These are phyloP conservation scores for Naganishia albida DNA, from an alignment of 1,284 basidiomycete species.

Conservation along the genomic window DNA sequence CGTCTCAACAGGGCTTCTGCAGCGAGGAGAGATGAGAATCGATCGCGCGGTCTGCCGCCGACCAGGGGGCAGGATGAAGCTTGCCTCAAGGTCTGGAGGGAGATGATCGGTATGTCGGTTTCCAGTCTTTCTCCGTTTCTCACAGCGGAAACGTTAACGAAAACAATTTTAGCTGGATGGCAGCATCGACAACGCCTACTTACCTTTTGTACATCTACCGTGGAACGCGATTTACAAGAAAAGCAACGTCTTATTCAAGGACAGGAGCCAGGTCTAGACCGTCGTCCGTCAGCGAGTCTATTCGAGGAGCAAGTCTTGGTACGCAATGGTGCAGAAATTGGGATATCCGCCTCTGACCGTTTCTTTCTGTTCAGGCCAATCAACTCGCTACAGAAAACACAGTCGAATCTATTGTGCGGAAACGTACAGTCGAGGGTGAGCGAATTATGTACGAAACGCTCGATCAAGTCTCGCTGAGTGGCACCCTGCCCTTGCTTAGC, in stretches of 20 bases:
- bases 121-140: conserved; percentile 20
- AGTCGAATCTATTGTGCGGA: conserved; percentile 76
- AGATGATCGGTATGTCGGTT: conserved; percentile 69
- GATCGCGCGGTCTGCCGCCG: conserved; percentile 48
- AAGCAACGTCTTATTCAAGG: conserved; percentile 57
- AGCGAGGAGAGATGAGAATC: conserved; percentile 67
- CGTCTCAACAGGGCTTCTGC: conserved; percentile 79
- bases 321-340: conserved; percentile 39
- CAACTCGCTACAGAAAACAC: conserved; percentile 76
- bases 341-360: neutral
- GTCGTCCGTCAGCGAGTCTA: conserved; percentile 56
- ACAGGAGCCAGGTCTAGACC: conserved; percentile 35
- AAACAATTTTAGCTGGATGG: conserved; percentile 68
- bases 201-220: conserved; percentile 72
- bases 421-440: conserved; percentile 74
- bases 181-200: conserved; percentile 74
- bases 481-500: conserved; percentile 57
- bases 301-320: conserved; percentile 77
- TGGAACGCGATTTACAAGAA: conserved; percentile 66
- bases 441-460: too few species aligned
- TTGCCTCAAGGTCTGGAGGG: conserved; percentile 75
- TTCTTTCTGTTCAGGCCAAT: conserved; percentile 60
- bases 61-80: conserved; percentile 58
- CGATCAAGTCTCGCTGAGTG: too few species aligned
- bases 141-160: neutral